Conservation (phyloP, 257 asterid genomes). For the Jacaranda mimosifolia region DNA sequence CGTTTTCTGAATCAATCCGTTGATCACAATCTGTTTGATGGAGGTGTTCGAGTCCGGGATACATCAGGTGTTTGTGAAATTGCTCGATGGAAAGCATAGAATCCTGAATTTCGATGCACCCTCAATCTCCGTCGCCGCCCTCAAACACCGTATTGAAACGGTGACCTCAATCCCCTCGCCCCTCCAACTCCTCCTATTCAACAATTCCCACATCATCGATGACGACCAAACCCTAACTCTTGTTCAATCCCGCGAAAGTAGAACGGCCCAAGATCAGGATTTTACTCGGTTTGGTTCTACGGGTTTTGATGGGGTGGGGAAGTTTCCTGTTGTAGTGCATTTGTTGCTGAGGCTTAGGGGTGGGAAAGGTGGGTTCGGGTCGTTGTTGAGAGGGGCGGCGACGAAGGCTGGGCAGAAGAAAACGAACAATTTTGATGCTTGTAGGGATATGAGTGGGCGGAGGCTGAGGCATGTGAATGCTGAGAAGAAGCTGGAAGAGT, state of each 20-base stretch:
- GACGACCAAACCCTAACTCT: constrained; percentile 49
- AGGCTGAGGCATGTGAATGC: constrained; percentile 98
- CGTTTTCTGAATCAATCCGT: not conserved
- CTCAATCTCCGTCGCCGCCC: constrained; percentile 51
- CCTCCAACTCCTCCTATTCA: constrained; percentile 60
- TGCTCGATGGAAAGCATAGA: constrained; percentile 77
- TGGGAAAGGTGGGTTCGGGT: constrained; percentile 98
- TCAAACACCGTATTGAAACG: constrained; percentile 63
- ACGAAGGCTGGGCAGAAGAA: constrained; percentile 99
- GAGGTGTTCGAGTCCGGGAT: constrained; percentile 39
- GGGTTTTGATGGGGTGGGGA: constrained; percentile 17
- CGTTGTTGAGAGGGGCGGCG: constrained; percentile 92
- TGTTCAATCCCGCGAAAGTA: constrained; percentile 24
- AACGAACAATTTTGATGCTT: constrained; percentile 93
- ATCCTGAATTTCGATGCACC: constrained; percentile 61
- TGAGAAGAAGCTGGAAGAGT: constrained; percentile 95
- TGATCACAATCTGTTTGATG: constrained; percentile 33
- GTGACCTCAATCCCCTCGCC: constrained; percentile 68
- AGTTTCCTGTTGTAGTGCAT: constrained; percentile 36
- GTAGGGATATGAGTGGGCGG: constrained; percentile 98
- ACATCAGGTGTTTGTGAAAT: constrained; percentile 68
- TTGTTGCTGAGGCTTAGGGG: constrained; percentile 62
- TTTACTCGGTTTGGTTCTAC: not conserved
- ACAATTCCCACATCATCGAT: constrained; percentile 45
- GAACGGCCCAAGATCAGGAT: constrained; percentile 8